Conservation (phyloP, 2,329 filamentous ascomycete species). For the Alternaria arborescens region DNA sequence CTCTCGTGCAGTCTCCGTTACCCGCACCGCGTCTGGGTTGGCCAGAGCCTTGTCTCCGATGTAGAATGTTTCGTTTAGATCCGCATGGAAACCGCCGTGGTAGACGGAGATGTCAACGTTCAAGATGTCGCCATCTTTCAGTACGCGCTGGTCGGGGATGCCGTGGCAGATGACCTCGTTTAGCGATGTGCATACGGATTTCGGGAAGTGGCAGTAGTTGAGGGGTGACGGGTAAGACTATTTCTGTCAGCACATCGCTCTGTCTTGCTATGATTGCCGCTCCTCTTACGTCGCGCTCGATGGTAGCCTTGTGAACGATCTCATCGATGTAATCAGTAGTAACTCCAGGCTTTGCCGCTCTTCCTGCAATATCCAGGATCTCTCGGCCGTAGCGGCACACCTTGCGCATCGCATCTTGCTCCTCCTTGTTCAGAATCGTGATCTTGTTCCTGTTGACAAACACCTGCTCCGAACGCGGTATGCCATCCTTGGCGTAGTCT, state of each 20-base stretch:
- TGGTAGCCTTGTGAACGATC: slow-evolving; percentile 91
- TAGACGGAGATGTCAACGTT: slow-evolving; percentile 97
- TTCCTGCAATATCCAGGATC: slow-evolving; percentile 89
- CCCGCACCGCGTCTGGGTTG: slow-evolving; percentile 85
- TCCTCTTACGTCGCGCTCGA: slow-evolving; percentile 86
- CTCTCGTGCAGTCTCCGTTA: slow-evolving; percentile 89
- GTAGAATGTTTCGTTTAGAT: slow-evolving; percentile 99
- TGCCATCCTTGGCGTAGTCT: slow-evolving; percentile 87
- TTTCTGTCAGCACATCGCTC: slow-evolving; percentile 22
- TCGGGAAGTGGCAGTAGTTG: slow-evolving; percentile 96
- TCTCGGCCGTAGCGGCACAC: slow-evolving; percentile 88
- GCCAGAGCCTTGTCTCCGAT: slow-evolving; percentile 86
- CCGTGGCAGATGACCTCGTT: slow-evolving; percentile 99
- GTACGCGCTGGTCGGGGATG: slow-evolving; percentile 87
- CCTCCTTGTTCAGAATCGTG: slow-evolving; percentile 79
- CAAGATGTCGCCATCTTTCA: slow-evolving; percentile 92
- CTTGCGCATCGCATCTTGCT: slow-evolving; percentile 89
- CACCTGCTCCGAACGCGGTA: slow-evolving; percentile 70
- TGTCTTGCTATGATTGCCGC: not conserved
- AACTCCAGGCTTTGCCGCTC: slow-evolving; percentile 84
- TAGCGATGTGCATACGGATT: slow-evolving; percentile 94
- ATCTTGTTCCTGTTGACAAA: slow-evolving; percentile 80
- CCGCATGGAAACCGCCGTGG: slow-evolving; percentile 93
- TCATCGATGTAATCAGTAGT: slow-evolving; percentile 96
- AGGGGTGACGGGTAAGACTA: slow-evolving; percentile 94